Evolutionary conservation across 2,329 filamentous ascomycete species (phyloP).

Genomic region (Chaetomiaceae sp.): DNA sequence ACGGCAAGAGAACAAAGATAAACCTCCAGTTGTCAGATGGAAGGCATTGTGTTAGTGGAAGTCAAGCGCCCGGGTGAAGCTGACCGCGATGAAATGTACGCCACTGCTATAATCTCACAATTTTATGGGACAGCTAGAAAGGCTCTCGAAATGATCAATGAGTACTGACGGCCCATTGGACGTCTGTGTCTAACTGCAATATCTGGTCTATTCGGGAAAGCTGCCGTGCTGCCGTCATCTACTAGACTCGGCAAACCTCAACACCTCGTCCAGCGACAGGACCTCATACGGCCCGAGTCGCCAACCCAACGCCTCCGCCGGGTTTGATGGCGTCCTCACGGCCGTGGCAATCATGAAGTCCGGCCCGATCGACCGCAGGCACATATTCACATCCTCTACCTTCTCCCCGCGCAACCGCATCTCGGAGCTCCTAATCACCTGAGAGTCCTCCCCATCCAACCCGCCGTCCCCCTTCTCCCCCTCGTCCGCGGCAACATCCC

Average conservation of each 20-base stretch:
- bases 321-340: constrained; percentile 36
- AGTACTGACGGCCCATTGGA: no score
- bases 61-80: no score
- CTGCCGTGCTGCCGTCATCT: background rate
- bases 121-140: no score
- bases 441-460: constrained; percentile 18
- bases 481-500: constrained; percentile 15
- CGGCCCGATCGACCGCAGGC: constrained; percentile 37
- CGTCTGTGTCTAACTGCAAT: no score
- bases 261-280: constrained; percentile 40
- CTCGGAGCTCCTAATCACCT: constrained; percentile 32
- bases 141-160: no score
- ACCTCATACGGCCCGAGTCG: constrained; percentile 37
- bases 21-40: no score
- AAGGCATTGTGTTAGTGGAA: background rate
- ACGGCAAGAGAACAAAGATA: no score
- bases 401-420: constrained; percentile 35
- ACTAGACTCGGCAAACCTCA: constrained; percentile 38
- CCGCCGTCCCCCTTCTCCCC: constrained; percentile 19
- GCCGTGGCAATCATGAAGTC: constrained; percentile 52
- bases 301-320: constrained; percentile 35
- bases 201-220: no score
- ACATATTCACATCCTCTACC: constrained; percentile 39
- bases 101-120: no score
- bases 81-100: no score